Percentiles rank a stretch among this genome's conserved stretches.
Conservation (phyloP, 2,329 filamentous ascomycete genomes). For the Magnaporthiopsis rhizophila region DNA sequence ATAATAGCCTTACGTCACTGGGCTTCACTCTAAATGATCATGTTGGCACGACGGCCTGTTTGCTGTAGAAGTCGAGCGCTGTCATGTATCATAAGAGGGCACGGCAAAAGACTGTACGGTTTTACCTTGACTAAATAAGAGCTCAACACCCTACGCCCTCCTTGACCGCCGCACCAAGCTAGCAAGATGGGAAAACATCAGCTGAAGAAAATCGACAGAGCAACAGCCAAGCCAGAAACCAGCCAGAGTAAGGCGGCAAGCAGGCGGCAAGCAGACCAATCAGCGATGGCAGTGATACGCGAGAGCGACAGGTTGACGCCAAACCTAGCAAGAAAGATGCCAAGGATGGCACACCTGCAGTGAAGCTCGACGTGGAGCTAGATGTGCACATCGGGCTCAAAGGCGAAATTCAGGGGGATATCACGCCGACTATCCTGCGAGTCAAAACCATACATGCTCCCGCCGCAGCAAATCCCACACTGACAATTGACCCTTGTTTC, state of each 20-base stretch:
- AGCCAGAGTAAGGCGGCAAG: neutral
- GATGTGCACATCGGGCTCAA: slow-evolving; percentile 17
- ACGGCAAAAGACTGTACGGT: no score
- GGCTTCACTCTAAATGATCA: neutral
- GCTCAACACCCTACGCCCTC: no score
- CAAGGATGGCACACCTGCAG: slow-evolving; percentile 12
- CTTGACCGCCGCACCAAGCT: neutral
- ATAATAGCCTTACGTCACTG: neutral
- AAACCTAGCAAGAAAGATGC: no score
- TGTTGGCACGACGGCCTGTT: neutral
- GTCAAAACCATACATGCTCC: neutral
- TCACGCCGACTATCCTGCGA: slow-evolving; percentile 15
- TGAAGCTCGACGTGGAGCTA: slow-evolving; percentile 17
- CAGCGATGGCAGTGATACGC: neutral
- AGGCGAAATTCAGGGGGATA: slow-evolving; percentile 15
- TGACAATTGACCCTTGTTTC: neutral
- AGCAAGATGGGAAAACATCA: neutral
- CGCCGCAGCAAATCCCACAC: no score
- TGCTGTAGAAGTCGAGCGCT: neutral
- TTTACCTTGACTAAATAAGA: no score
- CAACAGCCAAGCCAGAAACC: neutral
- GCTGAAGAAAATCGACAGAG: neutral
- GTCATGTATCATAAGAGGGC: no score
- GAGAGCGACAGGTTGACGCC: neutral
- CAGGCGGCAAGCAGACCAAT: neutral